phyloP scores from a whole-genome alignment of 192 early-diverging fungal species.

The Backusella mclennaniae region DNA sequence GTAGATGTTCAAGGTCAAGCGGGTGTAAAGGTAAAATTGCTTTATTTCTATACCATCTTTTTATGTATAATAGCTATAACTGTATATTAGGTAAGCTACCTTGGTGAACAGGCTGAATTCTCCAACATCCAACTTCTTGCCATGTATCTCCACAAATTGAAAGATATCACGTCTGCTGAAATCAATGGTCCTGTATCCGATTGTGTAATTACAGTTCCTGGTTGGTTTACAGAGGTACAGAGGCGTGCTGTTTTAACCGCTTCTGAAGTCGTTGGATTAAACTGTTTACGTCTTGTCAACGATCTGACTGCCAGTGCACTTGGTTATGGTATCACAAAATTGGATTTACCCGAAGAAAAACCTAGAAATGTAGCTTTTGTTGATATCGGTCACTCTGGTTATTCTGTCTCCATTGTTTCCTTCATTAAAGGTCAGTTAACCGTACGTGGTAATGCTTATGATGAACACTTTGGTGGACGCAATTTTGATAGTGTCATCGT shows the following conservation, averaged over 20 bases:
- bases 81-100: constrained; percentile 69
- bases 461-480: constrained; percentile 93
- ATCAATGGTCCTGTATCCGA: constrained; percentile 82
- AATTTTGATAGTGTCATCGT: constrained; percentile 90
- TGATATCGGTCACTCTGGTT: constrained; percentile 89
- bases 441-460: constrained; percentile 87
- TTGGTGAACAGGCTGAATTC: constrained; percentile 72
- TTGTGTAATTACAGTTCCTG: constrained; percentile 89
- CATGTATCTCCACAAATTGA: constrained; percentile 93
- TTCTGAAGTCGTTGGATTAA: constrained; percentile 81
- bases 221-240: constrained; percentile 94
- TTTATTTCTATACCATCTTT: neutral
- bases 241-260: constrained; percentile 85
- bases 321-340: constrained; percentile 97
- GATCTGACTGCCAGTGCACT: constrained; percentile 90
- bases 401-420: constrained; percentile 76
- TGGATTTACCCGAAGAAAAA: constrained; percentile 91
- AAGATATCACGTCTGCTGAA: constrained; percentile 82
- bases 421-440: constrained; percentile 95
- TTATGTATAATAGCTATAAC: neutral
- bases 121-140: constrained; percentile 85
- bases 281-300: constrained; percentile 88
- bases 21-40: constrained; percentile 57
- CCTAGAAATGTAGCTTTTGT: constrained; percentile 90
- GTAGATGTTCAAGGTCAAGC: constrained; percentile 81